Percentiles rank a stretch among this genome's conserved stretches.
Evolutionary conservation across 2,329 filamentous ascomycete species (phyloP).

Genomic region (Trichocomaceae sp.): DNA sequence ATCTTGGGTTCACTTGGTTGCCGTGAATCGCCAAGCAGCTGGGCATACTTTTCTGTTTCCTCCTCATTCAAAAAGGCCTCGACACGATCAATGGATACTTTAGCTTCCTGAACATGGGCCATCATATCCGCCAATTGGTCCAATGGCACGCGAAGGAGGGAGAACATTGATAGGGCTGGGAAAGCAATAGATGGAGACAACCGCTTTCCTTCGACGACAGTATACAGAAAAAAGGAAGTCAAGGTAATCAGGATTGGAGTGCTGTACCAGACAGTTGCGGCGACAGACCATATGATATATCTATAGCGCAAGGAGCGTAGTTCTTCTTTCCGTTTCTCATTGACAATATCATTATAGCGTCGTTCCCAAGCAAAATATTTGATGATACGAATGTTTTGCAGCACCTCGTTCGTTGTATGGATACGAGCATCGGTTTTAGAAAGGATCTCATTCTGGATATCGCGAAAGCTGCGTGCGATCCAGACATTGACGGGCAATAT

Average conservation of each 20-base stretch:
- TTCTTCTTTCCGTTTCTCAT: conserved; percentile 78
- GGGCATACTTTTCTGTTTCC: conserved; percentile 91
- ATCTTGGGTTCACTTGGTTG: conserved; percentile 67
- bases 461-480: conserved; percentile 78
- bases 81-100: conserved; percentile 93
- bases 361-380: conserved; percentile 99
- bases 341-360: conserved; percentile 76
- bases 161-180: conserved; percentile 92
- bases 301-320: conserved; percentile 70
- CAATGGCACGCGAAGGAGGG: conserved; percentile 82
- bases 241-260: conserved; percentile 94
- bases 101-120: conserved; percentile 93
- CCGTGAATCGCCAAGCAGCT: conserved; percentile 67
- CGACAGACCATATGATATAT: conserved; percentile 85
- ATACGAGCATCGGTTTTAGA: conserved; percentile 92
- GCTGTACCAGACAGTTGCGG: conserved; percentile 93
- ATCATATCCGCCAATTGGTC: conserved; percentile 98
- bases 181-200: conserved; percentile 90
- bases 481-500: conserved; percentile 85
- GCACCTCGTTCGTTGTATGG: conserved; percentile 89
- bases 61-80: conserved; percentile 90
- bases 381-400: conserved; percentile 97
- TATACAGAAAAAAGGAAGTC: conserved; percentile 91
- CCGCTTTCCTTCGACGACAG: conserved; percentile 78
- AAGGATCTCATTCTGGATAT: conserved; percentile 84